Evolutionary conservation across 495 filamentous ascomycete species (phyloP).

Genomic region (Penicillium parvum): DNA sequence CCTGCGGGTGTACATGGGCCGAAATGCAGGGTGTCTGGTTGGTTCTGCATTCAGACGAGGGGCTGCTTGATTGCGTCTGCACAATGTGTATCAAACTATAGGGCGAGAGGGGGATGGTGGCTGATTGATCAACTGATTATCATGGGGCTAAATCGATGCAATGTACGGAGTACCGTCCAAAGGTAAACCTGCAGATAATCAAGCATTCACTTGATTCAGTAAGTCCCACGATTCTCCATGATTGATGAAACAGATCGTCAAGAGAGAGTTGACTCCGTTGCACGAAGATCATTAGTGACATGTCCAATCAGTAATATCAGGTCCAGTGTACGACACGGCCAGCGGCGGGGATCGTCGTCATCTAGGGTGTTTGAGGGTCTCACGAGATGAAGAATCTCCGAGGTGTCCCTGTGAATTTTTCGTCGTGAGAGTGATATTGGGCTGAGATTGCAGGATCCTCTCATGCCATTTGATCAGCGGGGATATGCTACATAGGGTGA

Average conservation of each 20-base stretch:
- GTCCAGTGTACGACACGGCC: not conserved
- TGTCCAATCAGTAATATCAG: not conserved
- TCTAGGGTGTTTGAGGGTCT: not conserved
- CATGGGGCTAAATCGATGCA: not conserved
- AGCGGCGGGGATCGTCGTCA: constrained; percentile 1
- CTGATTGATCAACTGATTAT: not conserved
- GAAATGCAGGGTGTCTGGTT: not conserved
- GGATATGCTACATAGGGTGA: too few species aligned
- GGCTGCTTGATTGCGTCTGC: too few species aligned
- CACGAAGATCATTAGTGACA: constrained; percentile 1
- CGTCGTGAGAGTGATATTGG: too few species aligned
- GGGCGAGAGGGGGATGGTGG: too few species aligned
- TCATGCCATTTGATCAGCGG: too few species aligned
- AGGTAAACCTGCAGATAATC: not conserved
- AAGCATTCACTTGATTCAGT: not conserved
- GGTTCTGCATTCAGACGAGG: not conserved
- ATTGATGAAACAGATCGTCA: not conserved
- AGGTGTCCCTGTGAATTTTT: too few species aligned
- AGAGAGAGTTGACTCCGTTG: not conserved
- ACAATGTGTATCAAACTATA: too few species aligned
- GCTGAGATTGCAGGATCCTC: too few species aligned
- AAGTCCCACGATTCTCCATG: not conserved
- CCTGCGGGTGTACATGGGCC: not conserved
- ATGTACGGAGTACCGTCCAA: not conserved
- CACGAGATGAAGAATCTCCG: not conserved